Conservation (phyloP, 345 rosid genomes). For the Kernera saxatilis region DNA sequence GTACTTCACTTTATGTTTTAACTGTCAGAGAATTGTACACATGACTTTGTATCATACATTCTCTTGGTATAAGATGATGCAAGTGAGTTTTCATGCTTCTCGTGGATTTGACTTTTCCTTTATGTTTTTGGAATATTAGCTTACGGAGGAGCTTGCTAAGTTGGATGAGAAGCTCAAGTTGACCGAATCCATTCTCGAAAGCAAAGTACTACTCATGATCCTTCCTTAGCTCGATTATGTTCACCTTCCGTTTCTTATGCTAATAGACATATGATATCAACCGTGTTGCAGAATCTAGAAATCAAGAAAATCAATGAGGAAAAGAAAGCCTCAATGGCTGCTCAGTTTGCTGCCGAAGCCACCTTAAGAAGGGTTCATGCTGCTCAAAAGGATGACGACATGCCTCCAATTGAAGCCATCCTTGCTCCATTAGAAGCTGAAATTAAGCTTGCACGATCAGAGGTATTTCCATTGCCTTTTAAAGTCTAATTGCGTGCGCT, state of each 20-base stretch:
- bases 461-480: conserved; percentile 39
- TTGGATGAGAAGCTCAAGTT: conserved; percentile 93
- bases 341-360: conserved; percentile 99
- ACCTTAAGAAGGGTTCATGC: conserved; percentile 98
- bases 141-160: conserved; percentile 83
- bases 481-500: background rate
- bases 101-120: background rate
- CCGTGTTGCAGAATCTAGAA: conserved; percentile 73
- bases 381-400: conserved; percentile 99
- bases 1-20: background rate
- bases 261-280: background rate
- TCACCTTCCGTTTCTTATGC: background rate
- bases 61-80: background rate
- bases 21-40: background rate
- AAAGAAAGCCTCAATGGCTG: conserved; percentile 99
- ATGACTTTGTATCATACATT: background rate
- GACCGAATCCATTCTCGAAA: conserved; percentile 82
- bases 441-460: conserved; percentile 92
- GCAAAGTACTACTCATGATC: conserved; percentile 48
- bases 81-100: conserved; percentile 17
- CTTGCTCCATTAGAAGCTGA: conserved; percentile 99
- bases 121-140: conserved; percentile 35
- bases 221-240: background rate
- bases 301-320: conserved; percentile 97
- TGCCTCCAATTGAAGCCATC: conserved; percentile 99